Percentiles rank a stretch among this genome's conserved stretches.
Conservation (phyloP, 148 eudicot species). For the Vaccinium darrowii region DNA sequence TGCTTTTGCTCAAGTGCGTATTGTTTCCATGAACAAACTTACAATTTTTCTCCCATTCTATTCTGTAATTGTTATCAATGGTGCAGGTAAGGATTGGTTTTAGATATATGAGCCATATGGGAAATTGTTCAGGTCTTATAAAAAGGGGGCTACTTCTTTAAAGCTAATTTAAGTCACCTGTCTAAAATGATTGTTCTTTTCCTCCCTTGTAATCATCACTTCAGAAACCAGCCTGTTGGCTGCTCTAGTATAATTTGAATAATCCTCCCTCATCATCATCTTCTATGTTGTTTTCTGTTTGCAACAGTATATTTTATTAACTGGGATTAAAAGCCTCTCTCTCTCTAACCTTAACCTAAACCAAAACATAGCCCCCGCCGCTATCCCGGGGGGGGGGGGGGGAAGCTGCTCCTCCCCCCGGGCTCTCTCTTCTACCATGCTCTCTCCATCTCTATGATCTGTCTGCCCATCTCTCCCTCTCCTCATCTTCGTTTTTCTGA, state of each 20-base stretch:
- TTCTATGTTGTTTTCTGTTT: neutral
- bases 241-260: neutral
- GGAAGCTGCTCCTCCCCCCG: no score
- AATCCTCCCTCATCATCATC: neutral
- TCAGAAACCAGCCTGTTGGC: neutral
- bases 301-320: neutral
- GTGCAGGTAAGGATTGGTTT: neutral
- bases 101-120: neutral
- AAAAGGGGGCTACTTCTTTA: neutral
- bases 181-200: neutral
- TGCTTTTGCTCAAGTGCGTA: constrained; percentile 11
- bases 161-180: neutral
- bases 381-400: no score
- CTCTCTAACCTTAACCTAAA: no score
- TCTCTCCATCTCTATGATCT: no score
- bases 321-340: no score
- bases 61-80: neutral
- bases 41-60: neutral
- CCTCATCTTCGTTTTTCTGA: no score
- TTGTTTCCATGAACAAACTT: neutral
- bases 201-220: neutral
- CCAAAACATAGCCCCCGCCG: no score
- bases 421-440: no score
- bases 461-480: no score
- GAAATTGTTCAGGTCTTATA: neutral